Evolutionary conservation across 2,329 filamentous ascomycete genomes (phyloP).

Genomic region (Trichoderma sp.): DNA sequence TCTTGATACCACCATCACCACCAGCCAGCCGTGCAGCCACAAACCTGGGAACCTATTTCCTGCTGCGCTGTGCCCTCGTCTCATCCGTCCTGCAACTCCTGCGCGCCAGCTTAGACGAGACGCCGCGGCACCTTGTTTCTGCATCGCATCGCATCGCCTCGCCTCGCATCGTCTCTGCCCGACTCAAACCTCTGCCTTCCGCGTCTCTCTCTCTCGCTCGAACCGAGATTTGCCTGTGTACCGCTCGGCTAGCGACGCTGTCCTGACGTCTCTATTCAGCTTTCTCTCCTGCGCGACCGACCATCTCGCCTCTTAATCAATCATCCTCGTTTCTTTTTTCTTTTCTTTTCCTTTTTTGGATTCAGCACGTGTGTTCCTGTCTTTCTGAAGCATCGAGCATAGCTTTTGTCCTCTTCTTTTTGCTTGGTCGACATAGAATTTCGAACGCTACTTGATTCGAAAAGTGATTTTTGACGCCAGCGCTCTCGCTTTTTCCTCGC

Average conservation of each 20-base stretch:
- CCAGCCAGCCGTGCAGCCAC: constrained; percentile 23
- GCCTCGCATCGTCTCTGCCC: background rate
- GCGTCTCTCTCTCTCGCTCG: constrained; percentile 3
- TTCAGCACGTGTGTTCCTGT: constrained; percentile 8
- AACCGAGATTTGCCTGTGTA: constrained; percentile 18
- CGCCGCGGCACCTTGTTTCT: background rate
- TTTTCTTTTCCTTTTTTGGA: background rate
- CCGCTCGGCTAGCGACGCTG: constrained; percentile 17
- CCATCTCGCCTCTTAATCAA: background rate
- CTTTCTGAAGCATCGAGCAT: background rate
- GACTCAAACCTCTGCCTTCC: background rate
- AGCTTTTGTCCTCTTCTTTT: background rate
- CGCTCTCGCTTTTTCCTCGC: background rate
- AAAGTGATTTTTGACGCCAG: constrained; percentile 6
- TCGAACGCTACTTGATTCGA: background rate
- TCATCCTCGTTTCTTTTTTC: background rate
- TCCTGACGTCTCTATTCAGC: constrained; percentile 11
- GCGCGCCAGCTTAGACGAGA: background rate
- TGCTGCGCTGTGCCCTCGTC: constrained; percentile 11
- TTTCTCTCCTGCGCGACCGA: constrained; percentile 2
- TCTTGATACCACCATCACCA: constrained; percentile 21
- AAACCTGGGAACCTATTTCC: background rate
- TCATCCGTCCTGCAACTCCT: constrained; percentile 10
- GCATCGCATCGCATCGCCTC: background rate
- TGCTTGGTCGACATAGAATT: constrained; percentile 1